phyloP scores from a whole-genome alignment of 164 flowering plant species.

The Vitis labrusca region DNA sequence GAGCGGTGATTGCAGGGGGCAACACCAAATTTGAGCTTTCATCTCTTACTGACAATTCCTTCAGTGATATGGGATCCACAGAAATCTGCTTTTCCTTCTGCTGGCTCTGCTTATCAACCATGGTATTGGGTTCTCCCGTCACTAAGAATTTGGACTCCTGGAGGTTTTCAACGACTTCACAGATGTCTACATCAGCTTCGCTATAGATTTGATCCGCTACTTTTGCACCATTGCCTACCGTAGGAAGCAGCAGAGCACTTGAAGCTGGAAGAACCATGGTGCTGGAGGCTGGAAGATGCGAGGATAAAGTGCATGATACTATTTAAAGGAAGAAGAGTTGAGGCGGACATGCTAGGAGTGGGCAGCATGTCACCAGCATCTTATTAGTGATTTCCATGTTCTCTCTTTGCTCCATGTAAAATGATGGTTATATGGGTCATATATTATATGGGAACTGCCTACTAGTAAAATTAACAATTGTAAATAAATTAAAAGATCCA shows the following conservation, averaged over 20 bases:
- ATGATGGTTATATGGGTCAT: not conserved
- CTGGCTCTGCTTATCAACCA: slow-evolving; percentile 10
- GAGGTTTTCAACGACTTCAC: not conserved
- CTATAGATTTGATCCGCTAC: not conserved
- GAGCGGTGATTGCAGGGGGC: slow-evolving; percentile 1
- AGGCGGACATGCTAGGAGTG: slow-evolving; percentile 9
- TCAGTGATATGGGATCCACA: slow-evolving; percentile 60
- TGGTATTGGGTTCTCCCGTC: not conserved
- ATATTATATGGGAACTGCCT: not conserved
- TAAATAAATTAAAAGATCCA: no score
- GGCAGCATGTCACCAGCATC: slow-evolving; percentile 18
- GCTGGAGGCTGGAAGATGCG: not conserved
- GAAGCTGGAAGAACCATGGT: slow-evolving; percentile 8
- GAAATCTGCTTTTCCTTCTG: slow-evolving; percentile 53
- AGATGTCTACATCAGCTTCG: slow-evolving; percentile 2
- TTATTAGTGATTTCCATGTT: slow-evolving; percentile 36
- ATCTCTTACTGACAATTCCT: slow-evolving; percentile 16
- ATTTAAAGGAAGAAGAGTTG: slow-evolving; percentile 13
- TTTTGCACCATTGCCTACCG: not conserved
- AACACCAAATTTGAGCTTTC: slow-evolving; percentile 6
- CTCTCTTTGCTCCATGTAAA: slow-evolving; percentile 2
- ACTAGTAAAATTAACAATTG: no score
- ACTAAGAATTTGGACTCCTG: not conserved
- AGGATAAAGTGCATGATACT: not conserved
- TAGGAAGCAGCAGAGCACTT: not conserved